A percentile compares a stretch with the other conserved stretches of the same genome.
Conservation (phyloP, 2,329 filamentous ascomycete species). For the Verticillium nonalfalfae region DNA sequence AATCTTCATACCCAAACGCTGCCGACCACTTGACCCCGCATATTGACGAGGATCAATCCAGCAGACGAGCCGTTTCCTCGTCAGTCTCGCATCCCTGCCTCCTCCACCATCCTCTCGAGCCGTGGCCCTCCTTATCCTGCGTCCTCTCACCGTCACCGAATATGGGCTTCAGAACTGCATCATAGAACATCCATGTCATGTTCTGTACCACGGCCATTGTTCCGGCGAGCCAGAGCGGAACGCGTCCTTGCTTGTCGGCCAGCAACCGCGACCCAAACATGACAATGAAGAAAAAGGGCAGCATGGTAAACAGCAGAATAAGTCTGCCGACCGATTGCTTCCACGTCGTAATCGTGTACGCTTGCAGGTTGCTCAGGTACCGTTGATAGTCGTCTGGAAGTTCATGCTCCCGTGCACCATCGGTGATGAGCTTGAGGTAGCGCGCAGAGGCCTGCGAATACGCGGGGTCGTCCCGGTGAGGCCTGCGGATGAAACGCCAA, state of each 20-base stretch:
- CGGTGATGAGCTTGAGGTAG: slow-evolving; percentile 74
- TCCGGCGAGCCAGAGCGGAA: slow-evolving; percentile 60
- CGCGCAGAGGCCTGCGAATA: slow-evolving; percentile 80
- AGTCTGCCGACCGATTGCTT: slow-evolving; percentile 63
- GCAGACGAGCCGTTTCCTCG: background rate
- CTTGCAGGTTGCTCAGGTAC: slow-evolving; percentile 62
- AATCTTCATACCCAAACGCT: background rate
- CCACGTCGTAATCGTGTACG: slow-evolving; percentile 63
- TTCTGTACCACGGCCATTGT: slow-evolving; percentile 47
- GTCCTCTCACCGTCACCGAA: slow-evolving; percentile 87
- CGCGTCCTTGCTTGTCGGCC: slow-evolving; percentile 58
- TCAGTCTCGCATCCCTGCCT: slow-evolving; percentile 1
- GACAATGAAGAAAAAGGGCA: slow-evolving; percentile 25
- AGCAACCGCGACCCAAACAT: slow-evolving; percentile 33
- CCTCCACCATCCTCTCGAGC: slow-evolving; percentile 2
- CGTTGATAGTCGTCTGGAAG: slow-evolving; percentile 71
- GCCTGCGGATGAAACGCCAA: slow-evolving; percentile 35
- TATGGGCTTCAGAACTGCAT: slow-evolving; percentile 41
- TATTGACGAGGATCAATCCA: background rate
- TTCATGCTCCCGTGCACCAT: slow-evolving; percentile 73
- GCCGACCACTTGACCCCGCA: background rate
- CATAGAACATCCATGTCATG: slow-evolving; percentile 38
- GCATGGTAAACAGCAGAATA: slow-evolving; percentile 42
- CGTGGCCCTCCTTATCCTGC: slow-evolving; percentile 16
- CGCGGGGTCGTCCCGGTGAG: slow-evolving; percentile 54